Evolutionary conservation across 2,329 filamentous ascomycete species (phyloP).

Genomic region (Fusarium verticillioides): DNA sequence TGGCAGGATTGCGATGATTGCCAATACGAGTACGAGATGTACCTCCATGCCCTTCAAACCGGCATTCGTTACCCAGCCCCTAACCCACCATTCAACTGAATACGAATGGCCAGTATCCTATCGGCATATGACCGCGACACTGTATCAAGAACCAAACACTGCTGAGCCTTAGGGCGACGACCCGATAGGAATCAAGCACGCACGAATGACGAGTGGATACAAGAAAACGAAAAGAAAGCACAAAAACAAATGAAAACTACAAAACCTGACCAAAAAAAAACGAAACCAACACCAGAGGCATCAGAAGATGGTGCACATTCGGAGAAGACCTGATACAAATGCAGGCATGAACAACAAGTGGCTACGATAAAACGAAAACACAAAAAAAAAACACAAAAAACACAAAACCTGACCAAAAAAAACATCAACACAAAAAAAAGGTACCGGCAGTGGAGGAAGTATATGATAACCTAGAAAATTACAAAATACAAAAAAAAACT

Average conservation of each 20-base stretch:
- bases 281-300: background rate
- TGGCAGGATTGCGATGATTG: too few species aligned
- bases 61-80: rapidly evolving
- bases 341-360: background rate
- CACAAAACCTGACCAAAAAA: rapidly evolving
- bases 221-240: background rate
- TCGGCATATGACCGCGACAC: background rate
- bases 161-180: background rate
- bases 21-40: background rate
- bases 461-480: background rate
- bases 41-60: background rate
- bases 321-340: background rate
- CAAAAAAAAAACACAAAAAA: background rate
- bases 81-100: background rate
- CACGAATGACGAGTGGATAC: background rate
- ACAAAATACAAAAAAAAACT: background rate
- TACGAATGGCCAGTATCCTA: background rate
- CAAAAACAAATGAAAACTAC: background rate
- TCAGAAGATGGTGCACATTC: background rate
- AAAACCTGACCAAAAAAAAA: background rate
- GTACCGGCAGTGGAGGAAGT: background rate
- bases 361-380: too few species aligned
- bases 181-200: background rate
- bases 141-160: background rate
- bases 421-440: background rate